Evolutionary conservation across 352 stramenopile genomes (phyloP).

Genomic region (Lagenidium sp.): DNA sequence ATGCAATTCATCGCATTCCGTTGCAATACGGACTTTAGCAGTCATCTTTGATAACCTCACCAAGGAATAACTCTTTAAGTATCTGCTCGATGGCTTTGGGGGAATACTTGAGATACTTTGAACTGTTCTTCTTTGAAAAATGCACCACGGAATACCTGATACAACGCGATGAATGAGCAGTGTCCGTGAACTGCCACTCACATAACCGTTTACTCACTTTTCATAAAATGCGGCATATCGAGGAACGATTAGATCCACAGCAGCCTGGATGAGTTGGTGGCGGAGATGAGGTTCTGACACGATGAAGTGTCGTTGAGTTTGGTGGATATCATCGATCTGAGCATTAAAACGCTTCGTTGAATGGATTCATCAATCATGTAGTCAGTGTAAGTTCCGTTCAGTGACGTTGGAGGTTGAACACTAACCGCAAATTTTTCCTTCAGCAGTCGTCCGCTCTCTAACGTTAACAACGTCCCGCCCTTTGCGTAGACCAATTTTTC

Average conservation of each 20-base stretch:
- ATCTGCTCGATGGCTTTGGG: constrained; percentile 73
- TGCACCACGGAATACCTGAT: constrained; percentile 83
- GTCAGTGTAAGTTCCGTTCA: background rate
- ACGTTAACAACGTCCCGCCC: constrained; percentile 68
- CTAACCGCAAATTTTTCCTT: constrained; percentile 89
- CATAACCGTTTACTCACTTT: constrained; percentile 37
- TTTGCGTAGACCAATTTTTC: constrained; percentile 85
- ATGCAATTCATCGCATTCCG: constrained; percentile 45
- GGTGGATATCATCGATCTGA: constrained; percentile 57
- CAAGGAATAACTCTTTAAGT: constrained; percentile 77
- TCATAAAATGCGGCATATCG: constrained; percentile 89
- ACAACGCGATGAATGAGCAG: background rate
- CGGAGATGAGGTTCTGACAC: constrained; percentile 83
- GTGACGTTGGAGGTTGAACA: no score
- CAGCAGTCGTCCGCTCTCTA: constrained; percentile 86
- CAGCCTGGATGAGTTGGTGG: constrained; percentile 77
- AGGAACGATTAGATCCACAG: constrained; percentile 77
- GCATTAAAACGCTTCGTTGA: constrained; percentile 56
- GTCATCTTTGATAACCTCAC: constrained; percentile 18
- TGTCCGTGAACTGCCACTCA: background rate
- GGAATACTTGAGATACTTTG: constrained; percentile 86
- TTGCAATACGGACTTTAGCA: constrained; percentile 13
- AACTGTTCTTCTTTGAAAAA: constrained; percentile 89
- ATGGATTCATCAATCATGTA: background rate
- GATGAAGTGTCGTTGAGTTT: constrained; percentile 62